phyloP scores from a whole-genome alignment of 2,329 filamentous ascomycete species.

The Colletotrichum karsti region DNA sequence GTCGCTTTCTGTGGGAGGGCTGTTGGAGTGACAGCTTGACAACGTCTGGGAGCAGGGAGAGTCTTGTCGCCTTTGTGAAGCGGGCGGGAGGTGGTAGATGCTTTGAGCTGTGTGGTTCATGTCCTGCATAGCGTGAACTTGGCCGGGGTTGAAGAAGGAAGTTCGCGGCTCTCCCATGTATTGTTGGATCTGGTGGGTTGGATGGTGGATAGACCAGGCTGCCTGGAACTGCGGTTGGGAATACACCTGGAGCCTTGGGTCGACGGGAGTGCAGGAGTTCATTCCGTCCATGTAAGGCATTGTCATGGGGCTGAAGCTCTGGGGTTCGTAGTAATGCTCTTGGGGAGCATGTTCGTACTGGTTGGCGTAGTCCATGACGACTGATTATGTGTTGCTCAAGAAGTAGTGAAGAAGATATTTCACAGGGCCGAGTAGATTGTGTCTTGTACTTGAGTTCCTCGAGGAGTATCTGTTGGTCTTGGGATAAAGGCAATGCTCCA shows the following conservation, averaged over 20 bases:
- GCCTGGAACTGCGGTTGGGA: conserved; percentile 9
- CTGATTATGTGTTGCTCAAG: not conserved
- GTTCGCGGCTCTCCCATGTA: conserved; percentile 18
- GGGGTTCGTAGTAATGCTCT: conserved; percentile 12
- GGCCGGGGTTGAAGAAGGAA: conserved; percentile 21
- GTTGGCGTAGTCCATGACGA: conserved; percentile 6
- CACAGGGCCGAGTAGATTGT: not conserved
- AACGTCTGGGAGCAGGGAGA: conserved; percentile 49
- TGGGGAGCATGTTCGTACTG: not conserved
- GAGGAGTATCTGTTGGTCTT: not conserved
- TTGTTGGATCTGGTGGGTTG: conserved; percentile 25
- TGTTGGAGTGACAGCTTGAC: conserved; percentile 46
- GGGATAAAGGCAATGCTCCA: not conserved
- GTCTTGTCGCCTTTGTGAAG: conserved; percentile 37
- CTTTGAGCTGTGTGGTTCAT: not conserved
- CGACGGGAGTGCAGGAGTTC: conserved; percentile 1
- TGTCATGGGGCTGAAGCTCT: conserved; percentile 4
- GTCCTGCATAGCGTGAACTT: conserved; percentile 10
- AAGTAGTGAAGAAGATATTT: not conserved
- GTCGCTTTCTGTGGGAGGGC: conserved; percentile 50
- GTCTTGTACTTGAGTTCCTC: too few relatives aligned
- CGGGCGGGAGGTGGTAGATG: conserved; percentile 30
- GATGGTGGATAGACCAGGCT: conserved; percentile 10
- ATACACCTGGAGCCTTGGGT: conserved; percentile 10
- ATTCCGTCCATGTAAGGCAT: not conserved